These are phyloP conservation scores for Puccinia polysora DNA, from an alignment of 1,284 basidiomycete species.

Conservation along the genomic window DNA sequence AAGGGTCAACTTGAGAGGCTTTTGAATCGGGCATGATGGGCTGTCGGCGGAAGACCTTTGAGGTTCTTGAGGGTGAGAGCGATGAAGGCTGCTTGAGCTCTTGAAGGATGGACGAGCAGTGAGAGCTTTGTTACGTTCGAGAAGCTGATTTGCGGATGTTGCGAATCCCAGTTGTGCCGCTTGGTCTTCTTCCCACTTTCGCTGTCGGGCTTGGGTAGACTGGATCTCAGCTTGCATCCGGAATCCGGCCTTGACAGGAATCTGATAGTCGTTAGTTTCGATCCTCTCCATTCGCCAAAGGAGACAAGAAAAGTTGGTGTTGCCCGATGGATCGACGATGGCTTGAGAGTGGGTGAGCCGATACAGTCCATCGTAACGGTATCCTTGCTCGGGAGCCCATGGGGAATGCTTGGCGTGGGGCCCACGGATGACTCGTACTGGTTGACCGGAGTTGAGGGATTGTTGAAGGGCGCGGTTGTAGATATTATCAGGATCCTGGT, in stretches of 20 bases:
- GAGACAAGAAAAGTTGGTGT: background rate
- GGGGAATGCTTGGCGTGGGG: slow-evolving; percentile 68
- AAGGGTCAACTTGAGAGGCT: no score
- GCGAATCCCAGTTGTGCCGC: no score
- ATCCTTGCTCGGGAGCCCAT: slow-evolving; percentile 55
- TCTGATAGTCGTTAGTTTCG: background rate
- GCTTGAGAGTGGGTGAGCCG: slow-evolving; percentile 57
- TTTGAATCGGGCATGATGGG: no score
- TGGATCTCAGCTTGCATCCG: no score
- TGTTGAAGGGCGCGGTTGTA: slow-evolving; percentile 45
- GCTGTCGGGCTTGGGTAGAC: no score
- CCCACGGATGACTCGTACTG: slow-evolving; percentile 74
- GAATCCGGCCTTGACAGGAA: background rate
- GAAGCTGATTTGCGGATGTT: no score
- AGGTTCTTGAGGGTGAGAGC: no score
- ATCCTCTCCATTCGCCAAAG: slow-evolving; percentile 34
- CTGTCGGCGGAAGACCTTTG: no score
- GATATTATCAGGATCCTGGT: background rate
- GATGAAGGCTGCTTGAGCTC: no score
- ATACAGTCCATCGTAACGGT: slow-evolving; percentile 80
- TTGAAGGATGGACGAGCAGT: no score
- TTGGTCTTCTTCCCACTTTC: background rate
- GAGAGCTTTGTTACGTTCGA: no score
- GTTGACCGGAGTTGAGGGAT: slow-evolving; percentile 65
- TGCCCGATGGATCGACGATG: background rate